Evolutionary conservation across 2,329 filamentous ascomycete genomes (phyloP).

Genomic region (Cladosporium velox): DNA sequence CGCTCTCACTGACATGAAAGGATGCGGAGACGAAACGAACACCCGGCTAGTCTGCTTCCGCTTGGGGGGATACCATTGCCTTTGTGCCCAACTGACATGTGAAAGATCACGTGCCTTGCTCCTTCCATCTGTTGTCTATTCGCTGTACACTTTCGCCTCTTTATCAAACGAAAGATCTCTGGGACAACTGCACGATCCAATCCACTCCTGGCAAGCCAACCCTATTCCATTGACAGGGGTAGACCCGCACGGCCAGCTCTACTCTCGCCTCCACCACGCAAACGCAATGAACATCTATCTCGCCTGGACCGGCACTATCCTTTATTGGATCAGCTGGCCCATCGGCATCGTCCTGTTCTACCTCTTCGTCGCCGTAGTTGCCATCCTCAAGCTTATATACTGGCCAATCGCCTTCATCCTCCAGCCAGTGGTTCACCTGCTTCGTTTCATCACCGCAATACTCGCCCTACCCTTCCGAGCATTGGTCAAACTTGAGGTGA

Average conservation of each 20-base stretch:
- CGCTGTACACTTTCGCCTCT: background rate
- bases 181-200: background rate
- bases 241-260: background rate
- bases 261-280: background rate
- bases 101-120: slow-evolving; percentile 14
- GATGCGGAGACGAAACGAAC: background rate
- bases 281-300: slow-evolving; percentile 36
- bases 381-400: slow-evolving; percentile 51
- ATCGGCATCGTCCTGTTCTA: slow-evolving; percentile 43
- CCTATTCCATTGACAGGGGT: background rate
- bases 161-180: background rate
- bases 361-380: slow-evolving; percentile 41
- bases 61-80: background rate
- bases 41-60: background rate
- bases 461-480: slow-evolving; percentile 53
- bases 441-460: slow-evolving; percentile 43
- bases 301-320: slow-evolving; percentile 34
- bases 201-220: background rate
- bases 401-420: slow-evolving; percentile 49
- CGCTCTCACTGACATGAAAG: background rate
- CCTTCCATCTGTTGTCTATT: background rate
- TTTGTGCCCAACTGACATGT: slow-evolving; percentile 5
- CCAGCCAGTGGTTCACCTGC: slow-evolving; percentile 54
- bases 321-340: slow-evolving; percentile 44
- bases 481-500: slow-evolving; percentile 59